Evolutionary conservation across 305 asterid species (phyloP).

Genomic region (Solanum hybrid): DNA sequence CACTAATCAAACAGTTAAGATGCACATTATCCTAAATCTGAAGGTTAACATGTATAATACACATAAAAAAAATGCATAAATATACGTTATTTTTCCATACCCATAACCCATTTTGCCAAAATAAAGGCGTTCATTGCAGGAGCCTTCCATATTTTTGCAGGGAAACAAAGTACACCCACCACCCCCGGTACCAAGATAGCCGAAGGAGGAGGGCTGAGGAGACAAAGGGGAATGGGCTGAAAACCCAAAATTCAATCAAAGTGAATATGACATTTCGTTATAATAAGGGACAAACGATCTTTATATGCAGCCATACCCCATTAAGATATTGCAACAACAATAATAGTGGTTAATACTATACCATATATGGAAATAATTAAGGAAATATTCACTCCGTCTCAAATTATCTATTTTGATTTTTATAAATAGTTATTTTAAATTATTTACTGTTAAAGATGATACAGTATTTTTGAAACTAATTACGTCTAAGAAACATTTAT

Average conservation of each 20-base stretch:
- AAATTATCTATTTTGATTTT: not conserved
- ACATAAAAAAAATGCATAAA: not conserved
- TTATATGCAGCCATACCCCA: not conserved
- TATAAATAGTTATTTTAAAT: not conserved
- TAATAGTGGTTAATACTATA: not conserved
- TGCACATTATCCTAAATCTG: not conserved
- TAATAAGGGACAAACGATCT: not conserved
- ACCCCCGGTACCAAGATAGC: not conserved
- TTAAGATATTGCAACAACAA: not conserved
- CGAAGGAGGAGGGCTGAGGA: not conserved
- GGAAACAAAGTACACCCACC: conserved; percentile 4
- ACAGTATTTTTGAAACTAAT: too few relatives aligned
- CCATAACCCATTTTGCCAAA: conserved; percentile 99
- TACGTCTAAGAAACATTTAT: too few relatives aligned
- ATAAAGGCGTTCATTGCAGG: conserved; percentile 65
- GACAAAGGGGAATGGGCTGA: not conserved
- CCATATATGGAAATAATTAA: not conserved
- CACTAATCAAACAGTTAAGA: conserved; percentile 6
- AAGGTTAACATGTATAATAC: not conserved
- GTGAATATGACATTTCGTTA: not conserved
- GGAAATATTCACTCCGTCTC: not conserved
- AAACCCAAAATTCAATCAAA: not conserved
- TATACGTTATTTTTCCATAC: conserved; percentile 19
- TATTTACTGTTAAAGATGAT: not conserved
- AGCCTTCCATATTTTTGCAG: conserved; percentile 51